Percentiles rank a stretch among this genome's conserved stretches.
These are phyloP conservation scores for Cutaneotrichosporon mucoides DNA, from an alignment of 1,284 basidiomycete genomes.

Conservation along the genomic window DNA sequence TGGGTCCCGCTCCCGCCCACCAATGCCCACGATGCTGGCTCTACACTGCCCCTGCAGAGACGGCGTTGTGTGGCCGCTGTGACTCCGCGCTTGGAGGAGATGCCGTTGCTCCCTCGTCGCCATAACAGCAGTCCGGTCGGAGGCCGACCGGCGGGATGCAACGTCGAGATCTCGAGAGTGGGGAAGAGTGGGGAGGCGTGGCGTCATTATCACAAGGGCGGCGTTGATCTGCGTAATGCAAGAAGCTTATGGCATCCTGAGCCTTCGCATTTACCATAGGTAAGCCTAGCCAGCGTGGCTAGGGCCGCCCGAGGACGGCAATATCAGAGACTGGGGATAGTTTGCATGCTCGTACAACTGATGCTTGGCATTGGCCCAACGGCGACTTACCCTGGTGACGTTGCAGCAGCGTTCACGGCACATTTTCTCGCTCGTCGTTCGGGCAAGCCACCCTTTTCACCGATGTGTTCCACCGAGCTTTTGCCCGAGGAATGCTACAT, in stretches of 20 bases:
- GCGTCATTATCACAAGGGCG: not conserved
- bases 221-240: not conserved
- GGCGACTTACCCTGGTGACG: no score
- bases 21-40: conserved; percentile 82
- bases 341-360: no score
- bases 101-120: not conserved
- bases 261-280: not conserved
- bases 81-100: not conserved
- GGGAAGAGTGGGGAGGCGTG: not conserved
- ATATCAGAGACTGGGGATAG: no score
- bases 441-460: no score
- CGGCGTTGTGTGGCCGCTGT: conserved; percentile 63
- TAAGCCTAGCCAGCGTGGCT: not conserved
- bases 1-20: conserved; percentile 55
- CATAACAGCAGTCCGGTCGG: no score
- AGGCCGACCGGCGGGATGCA: no score
- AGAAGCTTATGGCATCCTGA: conserved; percentile 1
- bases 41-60: conserved; percentile 54
- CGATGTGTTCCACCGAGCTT: no score
- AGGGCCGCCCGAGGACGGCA: no score
- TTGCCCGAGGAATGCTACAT: no score
- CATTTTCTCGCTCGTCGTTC: no score
- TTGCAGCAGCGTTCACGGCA: no score
- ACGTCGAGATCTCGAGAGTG: not conserved
- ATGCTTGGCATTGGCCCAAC: no score